phyloP scores from a whole-genome alignment of 169 alveolate species.

The Eimeria maxima region DNA sequence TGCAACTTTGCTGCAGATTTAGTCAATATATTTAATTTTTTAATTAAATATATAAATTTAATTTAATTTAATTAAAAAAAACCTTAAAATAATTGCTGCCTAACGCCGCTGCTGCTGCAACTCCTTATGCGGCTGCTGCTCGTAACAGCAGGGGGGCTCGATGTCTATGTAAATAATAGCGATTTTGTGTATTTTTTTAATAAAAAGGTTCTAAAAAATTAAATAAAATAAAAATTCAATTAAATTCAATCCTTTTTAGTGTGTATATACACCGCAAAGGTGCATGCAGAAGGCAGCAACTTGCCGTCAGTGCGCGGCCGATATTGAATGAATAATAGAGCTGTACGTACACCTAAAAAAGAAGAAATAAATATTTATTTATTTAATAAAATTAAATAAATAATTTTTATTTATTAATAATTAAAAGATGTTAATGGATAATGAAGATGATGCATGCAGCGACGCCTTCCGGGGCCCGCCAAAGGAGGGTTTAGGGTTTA shows the following conservation, averaged over 20 bases:
- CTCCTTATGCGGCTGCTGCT: slow-evolving; percentile 9
- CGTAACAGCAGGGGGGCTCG: neutral
- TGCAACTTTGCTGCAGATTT: neutral
- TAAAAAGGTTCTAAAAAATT: neutral
- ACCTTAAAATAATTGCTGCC: too few relatives aligned
- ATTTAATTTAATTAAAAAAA: neutral
- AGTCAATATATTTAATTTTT: neutral
- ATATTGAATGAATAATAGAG: neutral
- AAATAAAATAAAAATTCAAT: neutral
- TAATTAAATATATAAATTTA: neutral
- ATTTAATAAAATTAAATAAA: neutral
- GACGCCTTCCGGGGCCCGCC: neutral
- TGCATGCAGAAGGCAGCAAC: neutral
- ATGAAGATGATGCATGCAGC: neutral
- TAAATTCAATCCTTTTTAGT: neutral
- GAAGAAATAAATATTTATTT: too few relatives aligned
- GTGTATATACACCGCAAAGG: neutral
- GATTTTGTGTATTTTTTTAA: neutral
- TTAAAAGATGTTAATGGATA: neutral
- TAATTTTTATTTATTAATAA: too few relatives aligned
- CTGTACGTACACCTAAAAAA: neutral
- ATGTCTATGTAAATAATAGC: neutral
- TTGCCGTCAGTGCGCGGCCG: neutral
- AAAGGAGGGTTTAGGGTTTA: neutral
- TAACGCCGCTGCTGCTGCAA: neutral